Evolutionary conservation across 148 eudicot genomes (phyloP), one percentile per base, ranked within the genome.

Genomic region (Rhododendron mucronatum): DNA sequence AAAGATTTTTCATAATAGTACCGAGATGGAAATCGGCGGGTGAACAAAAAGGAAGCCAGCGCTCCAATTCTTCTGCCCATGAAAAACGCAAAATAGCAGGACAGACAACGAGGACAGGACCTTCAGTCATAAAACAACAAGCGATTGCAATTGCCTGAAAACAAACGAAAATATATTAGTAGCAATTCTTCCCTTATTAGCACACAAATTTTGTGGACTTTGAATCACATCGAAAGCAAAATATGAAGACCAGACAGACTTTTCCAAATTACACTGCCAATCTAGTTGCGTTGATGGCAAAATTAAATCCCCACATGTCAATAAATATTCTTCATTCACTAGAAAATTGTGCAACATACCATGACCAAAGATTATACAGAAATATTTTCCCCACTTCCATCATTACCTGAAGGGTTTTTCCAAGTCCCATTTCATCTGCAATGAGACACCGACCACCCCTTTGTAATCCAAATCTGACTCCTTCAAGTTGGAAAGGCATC

Each of bases 381-480:
- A 18, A 84, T 35, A 51, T n/a, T 11, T 76, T 13, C 5, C 15
- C 41, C 16, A 78, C 47, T 37, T 45, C 18, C 37, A 87, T 75
- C 57, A 57, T 75, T 89, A 95, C 99, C 99, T 97, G 99, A 85
- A 97, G 94, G 81, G 99, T 97, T 86, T 97, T 97, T 39, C 99
- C 99, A 65, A 97, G 96, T 47, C 99, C 99, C 99, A 97, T 97
- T 91, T 97, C 99, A 91, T 97, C 99, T 21, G 99, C 99, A 89
- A 97, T 94, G 84, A 97, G 96, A 90, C 99, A 97, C 53, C 95
- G 93, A 78, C 98, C 98, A 87, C 98, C 98, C 93, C 99, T 93
- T 88, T 85, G 94, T 87, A 97, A 84, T 65, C 96, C 99, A 89
- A 92, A 97, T 75, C 90, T 91, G 15, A 97, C 87, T 74, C 99